phyloP scores from a whole-genome alignment of 345 rosid genomes.

The Crucihimalaya himalaica region DNA sequence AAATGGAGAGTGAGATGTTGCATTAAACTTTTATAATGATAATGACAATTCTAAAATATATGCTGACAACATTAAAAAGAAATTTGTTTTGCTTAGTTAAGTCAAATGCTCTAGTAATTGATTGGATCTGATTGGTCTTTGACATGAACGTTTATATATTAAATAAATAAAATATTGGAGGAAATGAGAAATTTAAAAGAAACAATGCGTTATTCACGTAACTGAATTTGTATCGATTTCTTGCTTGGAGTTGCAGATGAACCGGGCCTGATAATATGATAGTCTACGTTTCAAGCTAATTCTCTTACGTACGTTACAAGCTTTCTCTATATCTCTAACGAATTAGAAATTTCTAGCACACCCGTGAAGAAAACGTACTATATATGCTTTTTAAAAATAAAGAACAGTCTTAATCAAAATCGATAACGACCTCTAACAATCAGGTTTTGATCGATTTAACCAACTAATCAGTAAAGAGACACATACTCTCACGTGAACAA shows the following conservation, averaged over 20 bases:
- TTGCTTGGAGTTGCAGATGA: background rate
- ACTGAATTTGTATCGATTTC: background rate
- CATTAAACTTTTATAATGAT: background rate
- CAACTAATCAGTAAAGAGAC: background rate
- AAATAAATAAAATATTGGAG: background rate
- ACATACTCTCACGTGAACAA: constrained; percentile 11
- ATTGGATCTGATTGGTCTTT: background rate
- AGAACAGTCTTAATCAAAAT: background rate
- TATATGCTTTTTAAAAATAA: background rate
- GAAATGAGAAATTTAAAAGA: background rate
- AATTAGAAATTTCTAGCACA: background rate
- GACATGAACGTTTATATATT: background rate
- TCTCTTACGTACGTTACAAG: background rate
- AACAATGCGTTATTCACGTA: background rate
- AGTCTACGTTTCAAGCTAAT: too few species aligned
- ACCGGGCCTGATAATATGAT: too few species aligned
- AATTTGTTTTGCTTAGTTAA: background rate
- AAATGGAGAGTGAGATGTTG: background rate
- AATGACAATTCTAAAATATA: background rate
- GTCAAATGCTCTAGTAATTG: background rate
- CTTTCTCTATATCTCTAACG: background rate
- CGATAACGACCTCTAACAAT: constrained; percentile 10
- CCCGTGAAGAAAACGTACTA: constrained; percentile 8
- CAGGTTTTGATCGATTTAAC: background rate
- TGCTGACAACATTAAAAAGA: background rate